Percentiles rank a stretch among this genome's conserved stretches.
These are phyloP conservation scores for Neurospora cerealis DNA, from an alignment of 495 filamentous ascomycete species.

Conservation along the genomic window DNA sequence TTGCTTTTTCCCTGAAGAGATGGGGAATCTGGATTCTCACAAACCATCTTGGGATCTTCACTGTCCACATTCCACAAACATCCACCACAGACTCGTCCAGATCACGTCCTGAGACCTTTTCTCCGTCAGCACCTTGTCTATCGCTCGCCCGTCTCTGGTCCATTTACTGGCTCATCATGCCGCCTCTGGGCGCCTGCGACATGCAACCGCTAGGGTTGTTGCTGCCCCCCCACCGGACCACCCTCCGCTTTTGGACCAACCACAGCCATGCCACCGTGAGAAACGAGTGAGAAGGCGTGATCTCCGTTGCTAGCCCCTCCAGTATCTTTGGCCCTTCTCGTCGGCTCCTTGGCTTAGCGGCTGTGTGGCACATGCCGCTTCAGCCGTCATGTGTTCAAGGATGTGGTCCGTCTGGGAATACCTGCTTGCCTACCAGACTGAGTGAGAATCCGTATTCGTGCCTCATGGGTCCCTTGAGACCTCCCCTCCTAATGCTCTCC, in stretches of 20 bases:
- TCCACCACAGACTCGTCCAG: background rate
- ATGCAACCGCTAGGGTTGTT: background rate
- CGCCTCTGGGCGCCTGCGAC: constrained; percentile 7
- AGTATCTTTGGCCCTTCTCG: constrained; percentile 1
- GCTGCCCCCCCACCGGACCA: background rate
- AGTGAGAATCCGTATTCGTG: background rate
- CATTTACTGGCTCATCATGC: constrained; percentile 9
- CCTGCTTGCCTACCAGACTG: background rate
- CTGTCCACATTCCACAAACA: background rate
- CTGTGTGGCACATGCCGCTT: constrained; percentile 8
- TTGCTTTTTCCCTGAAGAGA: background rate
- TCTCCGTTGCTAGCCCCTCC: background rate
- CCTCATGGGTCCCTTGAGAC: background rate
- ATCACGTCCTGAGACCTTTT: background rate
- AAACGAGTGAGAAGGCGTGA: constrained; percentile 4
- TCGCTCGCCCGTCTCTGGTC: constrained; percentile 2
- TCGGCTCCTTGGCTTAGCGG: background rate
- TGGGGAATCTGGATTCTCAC: background rate
- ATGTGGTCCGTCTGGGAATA: background rate
- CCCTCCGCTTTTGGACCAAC: constrained; percentile 17
- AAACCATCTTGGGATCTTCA: background rate
- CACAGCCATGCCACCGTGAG: constrained; percentile 17
- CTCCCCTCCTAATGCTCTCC: background rate
- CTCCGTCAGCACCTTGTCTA: background rate
- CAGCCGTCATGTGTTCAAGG: background rate